phyloP scores from a whole-genome alignment of 202 grass and related monocot genomes.

The Saccharum hybrid region DNA sequence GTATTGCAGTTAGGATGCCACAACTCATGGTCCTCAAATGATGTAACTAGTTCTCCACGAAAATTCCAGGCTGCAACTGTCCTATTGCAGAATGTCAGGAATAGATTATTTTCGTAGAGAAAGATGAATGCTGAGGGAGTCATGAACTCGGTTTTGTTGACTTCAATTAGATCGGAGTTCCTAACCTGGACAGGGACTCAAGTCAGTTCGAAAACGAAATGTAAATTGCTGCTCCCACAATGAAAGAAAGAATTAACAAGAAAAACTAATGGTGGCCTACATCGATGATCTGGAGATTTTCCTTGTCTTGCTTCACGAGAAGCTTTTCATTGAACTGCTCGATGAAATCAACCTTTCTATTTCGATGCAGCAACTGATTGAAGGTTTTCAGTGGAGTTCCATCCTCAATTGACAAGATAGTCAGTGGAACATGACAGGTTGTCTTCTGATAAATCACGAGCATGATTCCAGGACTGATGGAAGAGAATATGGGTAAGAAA shows the following conservation, averaged over 20 bases:
- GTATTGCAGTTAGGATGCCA: slow-evolving; percentile 83
- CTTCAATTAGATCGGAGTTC: slow-evolving; percentile 67
- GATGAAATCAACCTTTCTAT: slow-evolving; percentile 76
- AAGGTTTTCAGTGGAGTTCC: slow-evolving; percentile 67
- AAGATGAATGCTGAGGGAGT: slow-evolving; percentile 85
- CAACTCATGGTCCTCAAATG: slow-evolving; percentile 70
- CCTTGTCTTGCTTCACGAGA: slow-evolving; percentile 72
- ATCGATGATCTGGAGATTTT: slow-evolving; percentile 77
- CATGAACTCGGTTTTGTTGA: slow-evolving; percentile 74
- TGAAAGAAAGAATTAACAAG: not conserved
- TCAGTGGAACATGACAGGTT: slow-evolving; percentile 58
- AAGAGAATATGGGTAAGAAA: slow-evolving; percentile 28
- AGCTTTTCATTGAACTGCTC: slow-evolving; percentile 80
- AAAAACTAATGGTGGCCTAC: slow-evolving; percentile 38
- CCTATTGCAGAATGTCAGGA: slow-evolving; percentile 79
- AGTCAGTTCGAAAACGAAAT: slow-evolving; percentile 37
- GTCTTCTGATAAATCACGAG: slow-evolving; percentile 65
- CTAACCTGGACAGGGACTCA: slow-evolving; percentile 56
- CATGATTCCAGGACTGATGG: slow-evolving; percentile 74
- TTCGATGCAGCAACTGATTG: slow-evolving; percentile 64
- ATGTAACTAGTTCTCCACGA: slow-evolving; percentile 69
- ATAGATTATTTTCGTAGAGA: slow-evolving; percentile 72
- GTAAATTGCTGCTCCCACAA: not conserved
- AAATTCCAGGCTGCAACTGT: slow-evolving; percentile 79
- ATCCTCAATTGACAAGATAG: slow-evolving; percentile 72